Conservation (phyloP, 495 filamentous ascomycete genomes). For the Tricharina praecox region DNA sequence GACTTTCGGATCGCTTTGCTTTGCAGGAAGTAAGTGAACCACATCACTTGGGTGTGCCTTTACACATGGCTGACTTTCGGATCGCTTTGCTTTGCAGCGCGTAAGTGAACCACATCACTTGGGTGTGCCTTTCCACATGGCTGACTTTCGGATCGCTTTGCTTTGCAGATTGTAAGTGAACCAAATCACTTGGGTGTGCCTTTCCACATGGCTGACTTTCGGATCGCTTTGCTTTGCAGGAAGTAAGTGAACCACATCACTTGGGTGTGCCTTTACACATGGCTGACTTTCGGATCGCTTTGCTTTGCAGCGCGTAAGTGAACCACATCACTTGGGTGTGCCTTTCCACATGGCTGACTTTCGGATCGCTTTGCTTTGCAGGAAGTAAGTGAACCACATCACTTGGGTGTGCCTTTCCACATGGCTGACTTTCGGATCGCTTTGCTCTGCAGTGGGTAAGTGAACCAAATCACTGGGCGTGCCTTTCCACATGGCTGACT, state of each 20-base stretch:
- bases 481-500: neutral
- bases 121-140: neutral
- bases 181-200: neutral
- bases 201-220: neutral
- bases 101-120: neutral
- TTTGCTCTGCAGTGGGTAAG: neutral
- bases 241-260: neutral
- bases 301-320: neutral
- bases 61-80: neutral
- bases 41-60: neutral
- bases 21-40: neutral
- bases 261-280: neutral
- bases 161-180: neutral
- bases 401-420: neutral
- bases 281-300: slow-evolving; percentile 1
- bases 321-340: neutral
- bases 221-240: neutral
- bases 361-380: neutral
- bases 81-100: neutral
- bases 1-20: too few relatives aligned
- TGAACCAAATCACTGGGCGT: neutral
- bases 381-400: neutral
- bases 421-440: neutral
- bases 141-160: neutral
- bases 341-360: neutral